Base-by-base conservation (phyloP, 2,329 filamentous ascomycete genomes). In the Neonectria punicea region DNA sequence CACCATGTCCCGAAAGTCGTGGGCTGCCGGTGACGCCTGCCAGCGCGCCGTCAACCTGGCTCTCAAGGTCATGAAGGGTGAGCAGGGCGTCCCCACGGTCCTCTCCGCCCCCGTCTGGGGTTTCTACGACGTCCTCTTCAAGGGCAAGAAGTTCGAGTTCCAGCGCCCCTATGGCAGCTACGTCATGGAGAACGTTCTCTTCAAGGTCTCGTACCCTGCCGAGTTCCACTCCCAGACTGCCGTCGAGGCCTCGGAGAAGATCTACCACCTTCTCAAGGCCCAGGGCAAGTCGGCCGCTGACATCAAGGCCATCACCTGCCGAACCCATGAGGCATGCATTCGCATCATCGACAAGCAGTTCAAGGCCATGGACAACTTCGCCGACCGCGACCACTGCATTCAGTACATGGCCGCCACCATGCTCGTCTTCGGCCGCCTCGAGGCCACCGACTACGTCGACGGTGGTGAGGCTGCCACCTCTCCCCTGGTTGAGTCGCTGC, bases 291-390 rank as follows among this genome's bases (percentile, higher is more conserved):
- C 91, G 58, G 94, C 94, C 62, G 92, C 91, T 73, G 95, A 99
- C 81, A 97, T 99, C 85, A 95, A 97, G 85, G 87, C 88, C 67
- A 89, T 99, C 76, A 94, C 92, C 74, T 97, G 95, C 89, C 92
- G 96, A 75, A 99, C 96, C 9, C 96, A 99, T 85, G 96, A 99
- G 84, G 96, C 96, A 64, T 98, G 96, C 85, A 89, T 99, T 79
- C 94, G 96, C 76, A 99, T 99, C 83, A 99, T 99, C 77, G 96
- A 99, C 89, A 99, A 99, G 88, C 96, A 99, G 84, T 97, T 97
- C 88, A 98, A 98, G 89, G 91, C 94, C 74, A 97, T 99, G 93
- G 94, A 98, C 86, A 99, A 99, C 90, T 99, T 98, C 78, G 96
- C 96, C 77, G 96, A 99, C 84, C 94, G 96, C 77, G 96, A 99